Evolutionary conservation across 371 early-diverging fungal species (phyloP), one percentile per base, ranked within the genome.

Genomic region (Circinella umbellata): DNA sequence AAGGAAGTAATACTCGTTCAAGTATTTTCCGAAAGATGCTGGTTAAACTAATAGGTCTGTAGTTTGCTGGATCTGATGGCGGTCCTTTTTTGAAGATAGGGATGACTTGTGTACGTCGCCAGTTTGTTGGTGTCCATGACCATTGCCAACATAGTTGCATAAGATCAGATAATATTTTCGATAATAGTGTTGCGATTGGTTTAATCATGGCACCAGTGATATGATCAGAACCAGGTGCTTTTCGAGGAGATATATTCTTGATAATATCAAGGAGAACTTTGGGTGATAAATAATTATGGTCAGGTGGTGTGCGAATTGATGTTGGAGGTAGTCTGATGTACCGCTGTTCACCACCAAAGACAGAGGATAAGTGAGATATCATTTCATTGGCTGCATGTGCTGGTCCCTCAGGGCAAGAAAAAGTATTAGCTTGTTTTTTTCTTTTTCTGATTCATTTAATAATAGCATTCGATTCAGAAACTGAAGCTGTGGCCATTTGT

Each of bases 221-320:
- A 59, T 78, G 78, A 36, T 78, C 78, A 10, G 42, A 17, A 42
- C 78, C 78, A 42, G 75, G 73, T 3, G 73, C 69, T 36, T 73
- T 73, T 0, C 61, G 47, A 3, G 27, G 18, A 0, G 74, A 67
- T 0, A 78, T 62, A 0, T 57, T 17, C 35, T 37, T 35, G 27
- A 27, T 27, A 27, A 27, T 27, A 27, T 27, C 27, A 2, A 27
- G 27, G 27, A 27, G 27, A 27, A 27, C 27, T 27, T 27, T 2
- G 27, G 27, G 27, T 27, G 27, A 27, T 27, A 27, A 27, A 27
- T 27, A 27, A 27, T 27, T 27, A 27, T 27, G 27, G 27, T 27
- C 27, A 27, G 27, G 27, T 27, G 27, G 27, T 27, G 27, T 27
- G 27, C 27, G 27, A 27, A 27, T 27, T 27, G 27, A 27, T 27